Base-by-base conservation (phyloP, 1,284 basidiomycete species). In the Ustanciosporium gigantosporum region DNA sequence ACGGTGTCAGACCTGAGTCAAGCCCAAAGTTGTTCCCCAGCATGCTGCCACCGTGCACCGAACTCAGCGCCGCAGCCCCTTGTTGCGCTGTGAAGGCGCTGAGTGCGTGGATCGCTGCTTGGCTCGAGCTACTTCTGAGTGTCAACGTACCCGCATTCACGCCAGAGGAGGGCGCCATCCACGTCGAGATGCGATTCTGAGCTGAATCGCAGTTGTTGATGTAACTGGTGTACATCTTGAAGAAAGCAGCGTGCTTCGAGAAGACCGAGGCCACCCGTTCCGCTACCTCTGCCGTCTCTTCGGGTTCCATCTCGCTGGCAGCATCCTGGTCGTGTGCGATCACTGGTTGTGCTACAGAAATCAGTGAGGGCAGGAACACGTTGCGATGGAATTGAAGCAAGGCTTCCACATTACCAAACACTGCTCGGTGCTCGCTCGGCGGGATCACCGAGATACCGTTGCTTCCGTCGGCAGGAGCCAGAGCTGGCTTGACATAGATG, bases 361-460 rank as follows among this genome's bases (percentile, higher is more conserved):
- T 89, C 17, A 97, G 81, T 11, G 89, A 88, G 14, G 93, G 94
- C 16, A 97, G 82, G 80, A 98, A 92, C 68, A 88, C 92, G 56
- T 90, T 87, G 42, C 86, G 85, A 77, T 97, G 94, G 81, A 99
- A 96, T 16, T 87, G 87, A 68, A 91, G 87, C 35, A 99, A 82
- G 3, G 88, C 85, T 60, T 97, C 94, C 27, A 97, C 82, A 22
- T 93, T 91, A 52, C 87, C 87, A 78, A 97, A 98, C 20, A 97
- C 91, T 31, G 93, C 84, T 75, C 89, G 91, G 51, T 94, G 86
- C 79, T 97, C 95, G 2, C 85, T 77, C 9, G 79, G 61, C n/a
- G 92, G 90, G n/a, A 95, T 83, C 16, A 92, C 82, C 0, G 89
- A 88, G 56, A 95, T 91, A 11, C 62, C 66, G 36, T 53, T 61